Percentiles rank a stretch among this genome's conserved stretches.
These are phyloP conservation scores for Paramecium pentaurelia DNA, from an alignment of 73 alveolate genomes.

Conservation along the genomic window DNA sequence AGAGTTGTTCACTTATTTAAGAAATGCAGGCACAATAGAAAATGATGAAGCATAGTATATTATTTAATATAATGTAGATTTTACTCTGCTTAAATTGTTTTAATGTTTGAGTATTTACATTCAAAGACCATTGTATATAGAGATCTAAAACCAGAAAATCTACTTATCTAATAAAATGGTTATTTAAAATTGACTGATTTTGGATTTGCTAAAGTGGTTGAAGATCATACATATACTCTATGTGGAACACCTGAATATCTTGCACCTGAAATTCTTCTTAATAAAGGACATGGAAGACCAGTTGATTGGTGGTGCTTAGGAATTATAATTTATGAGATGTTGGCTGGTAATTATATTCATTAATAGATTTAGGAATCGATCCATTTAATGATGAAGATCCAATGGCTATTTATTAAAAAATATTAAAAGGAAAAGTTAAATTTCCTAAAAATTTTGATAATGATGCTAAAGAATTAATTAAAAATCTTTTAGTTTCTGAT, in stretches of 20 bases:
- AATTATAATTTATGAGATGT: constrained; percentile 92
- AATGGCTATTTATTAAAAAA: constrained; percentile 93
- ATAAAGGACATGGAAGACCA: constrained; percentile 84
- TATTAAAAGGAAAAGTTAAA: constrained; percentile 84
- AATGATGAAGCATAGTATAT: constrained; percentile 71
- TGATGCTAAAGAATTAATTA: constrained; percentile 76
- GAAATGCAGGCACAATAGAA: constrained; percentile 83
- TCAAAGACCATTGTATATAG: constrained; percentile 63
- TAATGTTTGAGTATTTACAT: constrained; percentile 69
- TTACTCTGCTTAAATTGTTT: constrained; percentile 65
- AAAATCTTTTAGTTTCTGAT: constrained; percentile 85
- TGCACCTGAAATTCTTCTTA: constrained; percentile 72
- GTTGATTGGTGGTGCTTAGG: constrained; percentile 95
- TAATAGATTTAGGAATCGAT: constrained; percentile 70
- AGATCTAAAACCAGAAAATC: constrained; percentile 72
- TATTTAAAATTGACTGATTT: constrained; percentile 73
- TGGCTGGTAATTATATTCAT: constrained; percentile 65
- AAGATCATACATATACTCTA: constrained; percentile 76
- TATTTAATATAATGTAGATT: constrained; percentile 63
- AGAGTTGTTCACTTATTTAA: constrained; percentile 89
- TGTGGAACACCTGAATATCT: constrained; percentile 74
- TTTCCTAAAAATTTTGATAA: constrained; percentile 86
- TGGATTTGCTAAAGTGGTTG: constrained; percentile 75
- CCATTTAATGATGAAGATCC: constrained; percentile 98
- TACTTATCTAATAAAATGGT: constrained; percentile 60